A percentile compares a stretch with the other conserved stretches of the same genome.
Evolutionary conservation across 257 asterid species (phyloP).

Genomic region (Primulina tabacum): DNA sequence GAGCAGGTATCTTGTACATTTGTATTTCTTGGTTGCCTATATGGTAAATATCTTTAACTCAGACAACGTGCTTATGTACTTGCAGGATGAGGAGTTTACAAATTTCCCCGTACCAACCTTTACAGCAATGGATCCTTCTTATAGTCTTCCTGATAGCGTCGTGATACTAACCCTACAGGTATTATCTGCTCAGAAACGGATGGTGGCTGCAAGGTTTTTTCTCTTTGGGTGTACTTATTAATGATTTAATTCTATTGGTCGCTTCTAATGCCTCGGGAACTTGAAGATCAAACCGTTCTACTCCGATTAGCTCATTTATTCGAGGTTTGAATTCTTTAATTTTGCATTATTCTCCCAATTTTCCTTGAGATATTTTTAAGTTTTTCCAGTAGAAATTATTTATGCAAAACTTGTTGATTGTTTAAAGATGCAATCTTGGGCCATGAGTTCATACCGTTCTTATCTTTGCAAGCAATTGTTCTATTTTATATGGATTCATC

Average conservation of each 20-base stretch:
- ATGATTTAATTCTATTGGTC: background rate
- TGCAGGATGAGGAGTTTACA: conserved; percentile 57
- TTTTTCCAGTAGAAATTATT: background rate
- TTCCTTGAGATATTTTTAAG: background rate
- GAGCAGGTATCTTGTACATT: conserved; percentile 56
- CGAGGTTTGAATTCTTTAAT: conserved; percentile 54
- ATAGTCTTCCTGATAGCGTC: conserved; percentile 78
- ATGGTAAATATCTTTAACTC: conserved; percentile 13
- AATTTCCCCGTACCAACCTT: conserved; percentile 59
- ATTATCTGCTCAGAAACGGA: conserved; percentile 14
- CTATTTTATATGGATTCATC: no score
- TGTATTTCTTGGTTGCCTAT: background rate
- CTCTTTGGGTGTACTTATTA: background rate
- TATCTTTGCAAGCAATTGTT: background rate
- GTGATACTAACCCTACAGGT: conserved; percentile 93
- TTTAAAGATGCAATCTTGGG: background rate
- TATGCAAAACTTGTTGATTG: background rate
- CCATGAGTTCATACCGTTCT: background rate
- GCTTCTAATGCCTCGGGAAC: conserved; percentile 54
- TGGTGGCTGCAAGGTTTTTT: conserved; percentile 1
- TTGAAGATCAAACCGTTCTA: conserved; percentile 59
- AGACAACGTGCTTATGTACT: conserved; percentile 8
- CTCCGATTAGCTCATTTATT: conserved; percentile 92
- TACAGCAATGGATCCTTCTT: conserved; percentile 77
- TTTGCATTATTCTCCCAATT: conserved; percentile 9